phyloP scores from a whole-genome alignment of 129 eudicot species.

The Sambucus nigra region DNA sequence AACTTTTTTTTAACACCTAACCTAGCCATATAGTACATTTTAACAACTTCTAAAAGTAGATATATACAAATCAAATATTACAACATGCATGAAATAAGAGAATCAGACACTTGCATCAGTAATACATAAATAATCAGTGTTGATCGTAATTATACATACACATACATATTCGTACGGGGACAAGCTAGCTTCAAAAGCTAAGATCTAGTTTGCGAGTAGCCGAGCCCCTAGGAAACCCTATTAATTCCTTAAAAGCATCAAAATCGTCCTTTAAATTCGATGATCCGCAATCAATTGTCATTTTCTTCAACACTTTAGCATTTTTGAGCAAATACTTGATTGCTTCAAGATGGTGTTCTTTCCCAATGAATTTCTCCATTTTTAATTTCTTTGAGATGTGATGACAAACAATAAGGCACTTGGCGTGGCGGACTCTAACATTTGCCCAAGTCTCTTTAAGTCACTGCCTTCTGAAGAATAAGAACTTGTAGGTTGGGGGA shows the following conservation, averaged over 20 bases:
- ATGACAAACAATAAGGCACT: not conserved
- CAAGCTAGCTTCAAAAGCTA: not conserved
- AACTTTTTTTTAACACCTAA: too few species aligned
- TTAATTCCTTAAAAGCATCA: not conserved
- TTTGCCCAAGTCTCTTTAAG: not conserved
- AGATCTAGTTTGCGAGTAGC: not conserved
- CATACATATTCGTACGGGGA: too few species aligned
- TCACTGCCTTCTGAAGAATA: not conserved
- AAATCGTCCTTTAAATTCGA: not conserved
- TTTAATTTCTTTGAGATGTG: not conserved
- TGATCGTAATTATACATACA: too few species aligned
- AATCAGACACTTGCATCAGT: too few species aligned
- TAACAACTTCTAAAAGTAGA: too few species aligned
- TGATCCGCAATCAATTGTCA: slow-evolving; percentile 5
- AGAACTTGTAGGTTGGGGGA: slow-evolving; percentile 5
- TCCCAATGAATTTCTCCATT: not conserved
- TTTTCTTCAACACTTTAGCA: not conserved
- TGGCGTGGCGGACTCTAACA: not conserved
- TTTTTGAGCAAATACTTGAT: not conserved
- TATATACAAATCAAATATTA: too few species aligned
- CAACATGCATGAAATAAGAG: too few species aligned
- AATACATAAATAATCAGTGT: too few species aligned
- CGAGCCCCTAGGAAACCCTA: not conserved
- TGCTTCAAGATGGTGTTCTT: not conserved
- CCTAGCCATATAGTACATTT: too few species aligned